Percentiles rank a stretch among this genome's conserved stretches.
Conservation (phyloP, 2,329 filamentous ascomycete genomes). For the Whalleya microplaca region DNA sequence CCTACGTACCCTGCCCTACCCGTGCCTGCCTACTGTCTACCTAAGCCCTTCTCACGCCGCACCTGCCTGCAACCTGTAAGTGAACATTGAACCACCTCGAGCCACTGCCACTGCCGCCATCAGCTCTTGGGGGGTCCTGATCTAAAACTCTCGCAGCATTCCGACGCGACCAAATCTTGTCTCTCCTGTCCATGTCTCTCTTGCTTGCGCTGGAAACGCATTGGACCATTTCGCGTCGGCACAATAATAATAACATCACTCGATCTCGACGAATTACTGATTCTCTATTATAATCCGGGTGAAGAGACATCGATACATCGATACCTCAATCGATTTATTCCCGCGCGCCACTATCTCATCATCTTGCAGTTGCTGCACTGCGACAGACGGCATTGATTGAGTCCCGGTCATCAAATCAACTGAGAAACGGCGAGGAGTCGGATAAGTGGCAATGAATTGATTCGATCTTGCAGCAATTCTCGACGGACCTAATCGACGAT, state of each 20-base stretch:
- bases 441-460: conserved; percentile 23
- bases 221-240: conserved; percentile 21
- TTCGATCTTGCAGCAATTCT: conserved; percentile 7
- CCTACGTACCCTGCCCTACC: no score
- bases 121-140: conserved; percentile 6
- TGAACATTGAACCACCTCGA: conserved; percentile 26
- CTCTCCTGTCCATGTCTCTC: conserved; percentile 1
- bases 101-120: conserved; percentile 17
- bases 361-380: conserved; percentile 19
- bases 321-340: no score
- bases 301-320: conserved; percentile 20
- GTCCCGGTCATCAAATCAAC: conserved; percentile 12
- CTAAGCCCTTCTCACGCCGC: conserved; percentile 1
- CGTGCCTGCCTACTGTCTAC: background rate
- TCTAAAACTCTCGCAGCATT: conserved; percentile 24
- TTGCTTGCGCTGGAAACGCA: conserved; percentile 26
- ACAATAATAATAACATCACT: conserved; percentile 12
- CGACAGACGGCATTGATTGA: conserved; percentile 21
- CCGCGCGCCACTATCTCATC: conserved; percentile 20
- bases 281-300: conserved; percentile 6
- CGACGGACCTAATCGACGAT: conserved; percentile 7
- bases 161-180: conserved; percentile 22
- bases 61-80: conserved; percentile 2
- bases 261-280: conserved; percentile 9
- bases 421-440: background rate